A percentile compares a stretch with the other conserved stretches of the same genome.
These are phyloP conservation scores for Auriscalpium orientale DNA, from an alignment of 768 basidiomycete genomes.

Conservation along the genomic window DNA sequence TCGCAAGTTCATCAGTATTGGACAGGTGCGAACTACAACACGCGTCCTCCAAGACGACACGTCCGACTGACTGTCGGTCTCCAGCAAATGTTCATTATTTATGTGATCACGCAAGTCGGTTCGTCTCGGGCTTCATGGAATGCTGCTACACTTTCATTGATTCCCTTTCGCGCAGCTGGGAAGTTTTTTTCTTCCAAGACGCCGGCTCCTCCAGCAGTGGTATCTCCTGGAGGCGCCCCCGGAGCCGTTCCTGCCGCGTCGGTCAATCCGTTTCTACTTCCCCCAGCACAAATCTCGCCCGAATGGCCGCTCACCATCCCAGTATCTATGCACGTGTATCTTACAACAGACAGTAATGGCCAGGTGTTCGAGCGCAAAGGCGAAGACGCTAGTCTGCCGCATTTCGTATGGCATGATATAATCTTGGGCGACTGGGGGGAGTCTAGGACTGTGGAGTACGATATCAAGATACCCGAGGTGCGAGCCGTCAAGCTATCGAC, in stretches of 20 bases:
- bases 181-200: constrained; percentile 35
- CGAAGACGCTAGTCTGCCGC: constrained; percentile 47
- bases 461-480: constrained; percentile 65
- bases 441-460: constrained; percentile 41
- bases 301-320: constrained; percentile 56
- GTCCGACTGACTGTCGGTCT: constrained; percentile 1
- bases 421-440: constrained; percentile 74
- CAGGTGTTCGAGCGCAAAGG: constrained; percentile 51
- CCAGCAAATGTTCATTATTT: constrained; percentile 66
- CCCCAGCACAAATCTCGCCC: constrained; percentile 45
- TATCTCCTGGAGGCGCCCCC: constrained; percentile 16
- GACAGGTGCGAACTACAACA: constrained; percentile 30
- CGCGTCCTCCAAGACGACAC: background rate
- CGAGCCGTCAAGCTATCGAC: constrained; percentile 12
- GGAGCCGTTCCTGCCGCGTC: constrained; percentile 14
- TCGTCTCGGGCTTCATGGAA: constrained; percentile 13
- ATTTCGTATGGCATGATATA: constrained; percentile 71
- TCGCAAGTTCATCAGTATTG: constrained; percentile 29
- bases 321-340: constrained; percentile 65
- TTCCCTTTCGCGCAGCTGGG: constrained; percentile 28
- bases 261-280: constrained; percentile 40
- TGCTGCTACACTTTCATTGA: no score
- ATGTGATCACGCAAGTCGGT: constrained; percentile 62
- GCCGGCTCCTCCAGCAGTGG: constrained; percentile 21
- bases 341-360: constrained; percentile 58